Evolutionary conservation across 176 grass and related monocot species (phyloP), one percentile per base, ranked within the genome.

Genomic region (Aechmea fasciata): DNA sequence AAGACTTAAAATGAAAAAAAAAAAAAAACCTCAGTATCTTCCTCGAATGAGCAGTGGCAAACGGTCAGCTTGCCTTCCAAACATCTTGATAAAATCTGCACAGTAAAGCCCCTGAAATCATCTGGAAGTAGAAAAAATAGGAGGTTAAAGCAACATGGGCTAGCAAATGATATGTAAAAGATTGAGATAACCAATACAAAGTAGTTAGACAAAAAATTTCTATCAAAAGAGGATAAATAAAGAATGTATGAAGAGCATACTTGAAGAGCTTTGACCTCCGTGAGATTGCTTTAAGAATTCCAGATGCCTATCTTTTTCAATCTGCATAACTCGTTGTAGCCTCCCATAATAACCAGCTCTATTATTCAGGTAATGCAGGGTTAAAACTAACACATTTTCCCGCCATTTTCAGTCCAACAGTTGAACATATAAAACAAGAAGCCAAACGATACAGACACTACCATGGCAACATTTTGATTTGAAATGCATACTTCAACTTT

Each of bases 31-130:
- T 76, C 33, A 63, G 14, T 64, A 54, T 47, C 77, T 79, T 89
- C 89, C 71, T 72, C 74, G 81, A 97, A 48, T 47, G 90, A 75
- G 77, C 93, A 97, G 67, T 48, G 65, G 68, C 93, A 97, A 69
- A 97, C 82, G 61, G 68, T 79, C 73, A 92, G 79, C 67, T 88
- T 91, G 78, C 86, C 93, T 77, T 97, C 93, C 86, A 92, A 85
- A 50, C 76, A 75, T 66, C 84, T 90, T 79, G 93, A 87, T 69
- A 92, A 71, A 79, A 97, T 92, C 70, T 81, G 81, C 78, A 90
- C 86, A 57, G 67, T 85, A 62, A 89, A 62, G 63, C 77, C 76
- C 47, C 67, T 85, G 83, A 71, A 79, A 83, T 74, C 66, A 72
- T 83, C 89, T 92, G 68, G 26, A 78, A 88, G 57, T 14, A 63